These are phyloP conservation scores for Zangia roseola DNA, from an alignment of 768 basidiomycete genomes.

Conservation along the genomic window DNA sequence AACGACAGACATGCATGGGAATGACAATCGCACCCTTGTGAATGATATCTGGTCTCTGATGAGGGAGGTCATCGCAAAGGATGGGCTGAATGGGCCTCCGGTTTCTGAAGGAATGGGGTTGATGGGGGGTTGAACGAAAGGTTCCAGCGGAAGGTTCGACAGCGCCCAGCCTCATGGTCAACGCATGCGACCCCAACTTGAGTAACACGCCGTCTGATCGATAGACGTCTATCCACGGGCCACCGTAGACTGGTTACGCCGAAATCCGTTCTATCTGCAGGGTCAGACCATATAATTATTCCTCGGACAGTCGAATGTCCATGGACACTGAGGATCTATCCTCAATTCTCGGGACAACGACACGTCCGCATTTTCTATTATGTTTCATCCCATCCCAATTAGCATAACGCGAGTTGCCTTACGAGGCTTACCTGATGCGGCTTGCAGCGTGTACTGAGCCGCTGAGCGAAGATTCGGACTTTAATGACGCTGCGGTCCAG, in stretches of 20 bases:
- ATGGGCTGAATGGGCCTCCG: neutral
- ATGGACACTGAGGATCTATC: neutral
- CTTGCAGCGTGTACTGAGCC: slow-evolving; percentile 15
- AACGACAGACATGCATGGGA: neutral
- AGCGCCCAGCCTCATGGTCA: slow-evolving; percentile 18
- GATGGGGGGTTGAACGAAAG: slow-evolving; percentile 5
- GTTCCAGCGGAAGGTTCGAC: slow-evolving; percentile 3
- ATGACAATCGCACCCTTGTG: slow-evolving; percentile 9
- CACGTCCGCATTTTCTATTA: neutral
- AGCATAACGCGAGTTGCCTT: neutral
- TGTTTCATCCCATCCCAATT: slow-evolving; percentile 4
- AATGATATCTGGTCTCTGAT: neutral
- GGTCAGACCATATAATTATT: slow-evolving; percentile 1
- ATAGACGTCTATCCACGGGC: slow-evolving; percentile 3
- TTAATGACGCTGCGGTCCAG: neutral
- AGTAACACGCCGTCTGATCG: slow-evolving; percentile 9
- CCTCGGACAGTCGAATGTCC: slow-evolving; percentile 10
- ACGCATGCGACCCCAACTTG: slow-evolving; percentile 13
- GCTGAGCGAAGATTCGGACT: neutral
- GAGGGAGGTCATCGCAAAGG: slow-evolving; percentile 7
- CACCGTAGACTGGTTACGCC: neutral
- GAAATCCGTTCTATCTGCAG: neutral
- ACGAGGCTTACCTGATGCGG: slow-evolving; percentile 5
- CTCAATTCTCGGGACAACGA: slow-evolving; percentile 1
- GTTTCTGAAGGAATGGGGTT: slow-evolving; percentile 6